Base-by-base conservation (phyloP, 2,329 filamentous ascomycete genomes). In the Pseudogymnoascus sp. region DNA sequence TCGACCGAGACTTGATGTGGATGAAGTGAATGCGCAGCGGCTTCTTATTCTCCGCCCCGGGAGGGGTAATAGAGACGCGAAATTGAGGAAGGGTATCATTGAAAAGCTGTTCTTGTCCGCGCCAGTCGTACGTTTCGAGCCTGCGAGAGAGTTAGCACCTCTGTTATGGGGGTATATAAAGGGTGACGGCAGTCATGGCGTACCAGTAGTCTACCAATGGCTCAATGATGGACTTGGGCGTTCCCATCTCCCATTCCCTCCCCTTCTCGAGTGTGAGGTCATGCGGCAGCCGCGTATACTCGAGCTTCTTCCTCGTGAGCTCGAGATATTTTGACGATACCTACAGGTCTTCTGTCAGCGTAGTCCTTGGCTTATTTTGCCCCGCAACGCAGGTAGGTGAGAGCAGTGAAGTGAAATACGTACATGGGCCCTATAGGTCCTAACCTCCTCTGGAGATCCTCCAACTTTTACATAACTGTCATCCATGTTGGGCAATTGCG, bases 41-140 rank as follows among this genome's bases (percentile, higher is more conserved):
- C 4, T 74, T 65, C 13, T 39, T 40, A 47, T 76, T 73, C 33
- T 21, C 36, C n/a, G 73, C 70, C 5, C 70, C 74, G 26, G 74
- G 74, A 57, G 76, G 68, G 1, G 72, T 66, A 61, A 88, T 77
- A 11, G 75, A 76, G 10, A 83, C 86, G 31, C 86, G 81, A 70
- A 81, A 89, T 71, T 89, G 86, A 0, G 85, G 81, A n/a, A 88
- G 74, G 0, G 74, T 72, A 7, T 74, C 69, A 70, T 89, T 89
- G 66, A 87, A 77, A 40, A 73, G 69, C 6, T 77, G 73, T 71
- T 89, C 86, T 61, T 84, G 78, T 2, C 78, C 74, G 58, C 83
- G 79, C 85, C 86, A 89, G 63, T 81, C 81, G 71, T 87, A 88
- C 47, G 81, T 76, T 63, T 88, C 85, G 33, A 87, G 78, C 85